These are phyloP conservation scores for Flaveria ramosissima DNA, from an alignment of 129 eudicot genomes.

Conservation along the genomic window DNA sequence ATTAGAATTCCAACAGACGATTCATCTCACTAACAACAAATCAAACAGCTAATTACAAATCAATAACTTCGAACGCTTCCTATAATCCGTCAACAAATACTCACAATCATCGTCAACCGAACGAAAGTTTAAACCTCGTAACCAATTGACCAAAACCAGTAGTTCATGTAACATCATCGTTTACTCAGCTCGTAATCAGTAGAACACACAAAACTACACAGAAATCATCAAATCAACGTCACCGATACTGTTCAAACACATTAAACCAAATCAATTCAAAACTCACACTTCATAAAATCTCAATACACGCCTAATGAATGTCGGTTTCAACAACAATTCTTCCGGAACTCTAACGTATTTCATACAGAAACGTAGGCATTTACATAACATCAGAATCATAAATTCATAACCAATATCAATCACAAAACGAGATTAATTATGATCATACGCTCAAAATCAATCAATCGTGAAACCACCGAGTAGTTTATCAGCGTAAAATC, in stretches of 20 bases:
- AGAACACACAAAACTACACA: background rate
- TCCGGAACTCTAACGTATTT: conserved; percentile 17
- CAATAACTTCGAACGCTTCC: background rate
- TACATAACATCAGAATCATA: background rate
- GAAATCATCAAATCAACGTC: background rate
- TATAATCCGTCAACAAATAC: background rate
- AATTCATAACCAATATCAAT: background rate
- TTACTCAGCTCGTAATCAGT: conserved; percentile 21
- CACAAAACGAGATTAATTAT: background rate
- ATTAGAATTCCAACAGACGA: too few relatives aligned
- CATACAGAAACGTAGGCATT: background rate
- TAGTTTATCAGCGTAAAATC: background rate
- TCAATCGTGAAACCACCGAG: conserved; percentile 8
- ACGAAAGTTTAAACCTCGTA: background rate
- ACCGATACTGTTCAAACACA: background rate
- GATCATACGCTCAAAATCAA: background rate
- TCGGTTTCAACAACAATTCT: background rate
- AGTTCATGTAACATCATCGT: background rate
- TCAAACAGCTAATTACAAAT: conserved; percentile 3
- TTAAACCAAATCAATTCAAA: conserved; percentile 8
- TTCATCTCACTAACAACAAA: too few relatives aligned
- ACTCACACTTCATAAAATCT: conserved; percentile 16
- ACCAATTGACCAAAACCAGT: background rate
- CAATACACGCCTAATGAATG: conserved; percentile 9
- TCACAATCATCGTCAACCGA: background rate